Conservation (phyloP, 2,329 filamentous ascomycete genomes). For the Xenosphaeropsis pyriputrescens region DNA sequence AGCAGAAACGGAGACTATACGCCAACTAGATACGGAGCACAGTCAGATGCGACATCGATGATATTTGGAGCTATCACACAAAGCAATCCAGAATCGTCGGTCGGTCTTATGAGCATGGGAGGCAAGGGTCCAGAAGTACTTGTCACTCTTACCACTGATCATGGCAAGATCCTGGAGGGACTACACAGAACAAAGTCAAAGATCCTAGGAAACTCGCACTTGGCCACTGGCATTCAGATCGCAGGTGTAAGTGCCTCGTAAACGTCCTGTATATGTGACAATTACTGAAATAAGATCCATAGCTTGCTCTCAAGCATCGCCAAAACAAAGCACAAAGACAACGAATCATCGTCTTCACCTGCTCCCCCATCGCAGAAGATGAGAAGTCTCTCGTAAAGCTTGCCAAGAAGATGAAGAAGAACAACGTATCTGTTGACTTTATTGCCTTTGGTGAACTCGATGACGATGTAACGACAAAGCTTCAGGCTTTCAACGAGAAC, state of each 20-base stretch:
- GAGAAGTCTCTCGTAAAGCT: slow-evolving; percentile 80
- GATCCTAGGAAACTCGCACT: slow-evolving; percentile 77
- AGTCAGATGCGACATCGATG: slow-evolving; percentile 87
- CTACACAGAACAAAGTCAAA: slow-evolving; percentile 80
- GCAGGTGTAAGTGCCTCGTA: slow-evolving; percentile 56
- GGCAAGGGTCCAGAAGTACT: slow-evolving; percentile 95
- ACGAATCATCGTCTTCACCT: slow-evolving; percentile 93
- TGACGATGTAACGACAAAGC: slow-evolving; percentile 81
- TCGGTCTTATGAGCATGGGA: slow-evolving; percentile 98
- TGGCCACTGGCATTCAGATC: slow-evolving; percentile 90
- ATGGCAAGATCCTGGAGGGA: slow-evolving; percentile 87
- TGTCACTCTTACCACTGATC: slow-evolving; percentile 89
- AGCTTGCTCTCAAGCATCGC: slow-evolving; percentile 94
- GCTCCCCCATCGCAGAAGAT: slow-evolving; percentile 79
- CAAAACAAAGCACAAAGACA: slow-evolving; percentile 96
- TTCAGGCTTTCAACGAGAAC: slow-evolving; percentile 83
- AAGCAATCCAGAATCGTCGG: slow-evolving; percentile 90
- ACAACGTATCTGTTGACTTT: slow-evolving; percentile 85
- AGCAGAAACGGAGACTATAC: slow-evolving; percentile 90
- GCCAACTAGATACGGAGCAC: slow-evolving; percentile 89
- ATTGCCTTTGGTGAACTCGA: slow-evolving; percentile 89
- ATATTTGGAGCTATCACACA: slow-evolving; percentile 93
- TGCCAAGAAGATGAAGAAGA: slow-evolving; percentile 98
- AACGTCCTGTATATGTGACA: not conserved
- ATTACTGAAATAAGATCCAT: slow-evolving; percentile 3